These are phyloP conservation scores for Backusella mclennaniae DNA, from an alignment of 192 early-diverging fungal genomes.

Conservation along the genomic window DNA sequence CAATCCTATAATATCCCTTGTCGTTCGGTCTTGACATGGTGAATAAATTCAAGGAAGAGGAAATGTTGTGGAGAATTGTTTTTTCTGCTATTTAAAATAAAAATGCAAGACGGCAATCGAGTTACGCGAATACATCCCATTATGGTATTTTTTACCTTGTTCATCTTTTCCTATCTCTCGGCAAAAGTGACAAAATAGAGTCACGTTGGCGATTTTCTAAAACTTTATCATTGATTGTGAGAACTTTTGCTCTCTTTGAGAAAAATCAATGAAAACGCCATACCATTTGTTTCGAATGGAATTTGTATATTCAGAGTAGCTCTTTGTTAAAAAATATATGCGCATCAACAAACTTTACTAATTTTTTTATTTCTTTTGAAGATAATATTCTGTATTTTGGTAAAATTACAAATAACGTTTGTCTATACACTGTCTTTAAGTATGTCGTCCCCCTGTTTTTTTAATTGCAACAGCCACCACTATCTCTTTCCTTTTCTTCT, in stretches of 20 bases:
- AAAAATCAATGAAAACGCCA: neutral
- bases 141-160: conserved; percentile 5
- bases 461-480: neutral
- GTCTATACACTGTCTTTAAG: neutral
- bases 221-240: neutral
- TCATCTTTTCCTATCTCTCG: neutral
- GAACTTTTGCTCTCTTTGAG: neutral
- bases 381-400: neutral
- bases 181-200: neutral
- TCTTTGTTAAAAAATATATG: neutral
- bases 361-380: neutral
- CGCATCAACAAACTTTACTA: neutral
- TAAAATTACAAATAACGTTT: neutral
- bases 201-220: neutral
- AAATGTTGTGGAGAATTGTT: neutral
- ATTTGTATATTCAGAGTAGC: neutral
- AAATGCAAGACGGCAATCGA: neutral
- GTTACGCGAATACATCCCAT: neutral
- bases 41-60: neutral
- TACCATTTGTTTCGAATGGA: too few relatives aligned
- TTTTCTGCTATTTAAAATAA: neutral
- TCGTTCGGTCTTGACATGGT: neutral
- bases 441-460: neutral
- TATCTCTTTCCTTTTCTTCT: neutral
- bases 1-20: neutral